These are phyloP conservation scores for Pueraria montana DNA, from an alignment of 306 rosid genomes.

Conservation along the genomic window DNA sequence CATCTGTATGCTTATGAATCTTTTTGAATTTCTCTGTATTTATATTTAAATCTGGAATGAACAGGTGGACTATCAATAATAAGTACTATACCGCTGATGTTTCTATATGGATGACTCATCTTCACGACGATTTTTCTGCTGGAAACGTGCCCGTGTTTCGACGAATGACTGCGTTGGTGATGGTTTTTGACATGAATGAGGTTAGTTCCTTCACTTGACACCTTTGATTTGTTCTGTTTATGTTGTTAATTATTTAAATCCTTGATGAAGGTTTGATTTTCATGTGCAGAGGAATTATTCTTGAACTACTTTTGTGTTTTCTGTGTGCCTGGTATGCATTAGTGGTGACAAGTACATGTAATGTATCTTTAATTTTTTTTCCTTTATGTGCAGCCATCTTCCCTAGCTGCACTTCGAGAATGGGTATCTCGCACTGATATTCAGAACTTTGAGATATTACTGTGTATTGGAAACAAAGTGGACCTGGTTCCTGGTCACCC, in stretches of 20 bases:
- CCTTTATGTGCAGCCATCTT: constrained; percentile 66
- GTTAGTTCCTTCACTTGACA: constrained; percentile 57
- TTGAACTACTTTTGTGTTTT: constrained; percentile 32
- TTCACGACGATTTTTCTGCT: constrained; percentile 67
- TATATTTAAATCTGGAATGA: constrained; percentile 26
- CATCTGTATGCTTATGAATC: constrained; percentile 27
- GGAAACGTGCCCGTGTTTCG: constrained; percentile 57
- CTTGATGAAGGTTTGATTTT: not conserved
- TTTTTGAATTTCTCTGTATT: not conserved
- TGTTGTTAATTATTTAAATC: not conserved
- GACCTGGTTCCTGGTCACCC: constrained; percentile 86
- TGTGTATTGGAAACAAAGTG: constrained; percentile 93
- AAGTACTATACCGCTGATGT: constrained; percentile 89
- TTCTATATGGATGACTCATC: constrained; percentile 79
- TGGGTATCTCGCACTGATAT: constrained; percentile 79
- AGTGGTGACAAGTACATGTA: constrained; percentile 9
- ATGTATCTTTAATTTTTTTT: constrained; percentile 9
- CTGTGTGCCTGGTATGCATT: not conserved
- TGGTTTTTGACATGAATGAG: constrained; percentile 86
- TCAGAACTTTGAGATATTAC: constrained; percentile 73
- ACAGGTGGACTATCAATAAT: constrained; percentile 85
- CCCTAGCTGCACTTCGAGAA: constrained; percentile 68
- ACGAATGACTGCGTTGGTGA: constrained; percentile 75
- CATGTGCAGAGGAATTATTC: not conserved
- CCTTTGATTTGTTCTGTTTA: constrained; percentile 16